Evolutionary conservation across 495 filamentous ascomycete genomes (phyloP), one percentile per base, ranked within the genome.

Genomic region (Parathielavia appendiculata): DNA sequence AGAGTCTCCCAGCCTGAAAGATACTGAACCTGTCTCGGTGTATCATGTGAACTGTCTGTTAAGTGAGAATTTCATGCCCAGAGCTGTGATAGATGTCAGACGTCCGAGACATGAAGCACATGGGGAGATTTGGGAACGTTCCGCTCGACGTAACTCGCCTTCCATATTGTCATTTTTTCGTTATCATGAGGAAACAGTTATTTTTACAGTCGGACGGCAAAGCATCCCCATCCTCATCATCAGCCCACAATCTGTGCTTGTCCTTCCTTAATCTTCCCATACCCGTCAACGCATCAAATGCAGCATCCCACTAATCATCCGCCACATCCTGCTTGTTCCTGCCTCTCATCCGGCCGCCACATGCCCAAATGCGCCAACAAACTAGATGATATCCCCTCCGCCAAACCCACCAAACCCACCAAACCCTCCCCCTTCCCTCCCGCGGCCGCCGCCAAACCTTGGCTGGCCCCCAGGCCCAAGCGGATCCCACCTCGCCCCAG

Each of bases 401-500:
- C 63, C 66, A 56, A 71, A 70, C 13, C 67, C 69, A 20, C 69
- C 73, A 1, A 30, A 30, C 26, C 68, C 66, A 12, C 66, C 63
- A 40, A 58, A 60, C 23, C 66, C 64, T 10, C 64, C 60, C 26
- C 71, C 65, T 3, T 68, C 62, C 1, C 55, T 22, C 12, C 65
- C 66, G 10, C 69, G 66, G 0, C 74, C 66, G 0, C 71, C 73
- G 14, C 71, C 71, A 54, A 74, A 67, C 48, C 74, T 61, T 38
- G 76, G 76, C 7, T 65, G 48, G 16, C 75, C 76, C 14, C 90
- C 89, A 1, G 93, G 93, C 0, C 88, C 89, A 14, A 90, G 69
- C 9, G 92, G 93, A 78, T 97, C 93, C 72, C 90, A 83, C 58
- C 82, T 72, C 39, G 82, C 79, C 9, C 81, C 81, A 11, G 81